Base-by-base conservation (phyloP, 2,329 filamentous ascomycete genomes). In the Lecanicillium sp. region DNA sequence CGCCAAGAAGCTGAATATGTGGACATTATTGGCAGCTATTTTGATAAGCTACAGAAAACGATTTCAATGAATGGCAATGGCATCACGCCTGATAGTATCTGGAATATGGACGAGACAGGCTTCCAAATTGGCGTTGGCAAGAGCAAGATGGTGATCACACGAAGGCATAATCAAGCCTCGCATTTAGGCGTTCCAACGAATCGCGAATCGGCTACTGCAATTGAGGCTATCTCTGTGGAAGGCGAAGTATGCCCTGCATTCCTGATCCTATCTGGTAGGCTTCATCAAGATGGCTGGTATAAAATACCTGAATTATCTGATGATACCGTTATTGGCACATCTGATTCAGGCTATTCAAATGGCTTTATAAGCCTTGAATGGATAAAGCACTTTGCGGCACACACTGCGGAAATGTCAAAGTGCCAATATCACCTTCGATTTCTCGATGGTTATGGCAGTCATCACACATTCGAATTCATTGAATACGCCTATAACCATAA, bases 71-170 rank as follows among this genome's bases (percentile, higher is more conserved):
- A n/a, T 16, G 22, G 35, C 5, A 13, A 41, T 11, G 41, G 38
- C 13, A 45, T 45, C 14, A 14, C 22, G 9, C 29, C 28, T 3
- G 35, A 41, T 7, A 31, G 31, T 33, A 45, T 42, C 4, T 45
- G 33, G 43, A 43, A 45, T 39, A 43, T 43, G 35, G 43, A 43
- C 35, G 37, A 43, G 19, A 43, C 40, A 6, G 40, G 43, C 30
- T 43, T 45, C 31, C 35, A 25, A 18, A 43, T 45, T 38, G 33
- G 41, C 14, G 34, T 40, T 5, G 35, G 33, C 2, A 41, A 43
- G n/a, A 25, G 37, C 17, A 13, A 37, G 17, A 14, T 36, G 33
- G 22, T 43, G 16, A 17, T 45, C 5, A 43, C 32, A 19, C 38
- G 32, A 22, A 17, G 35, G 9, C 6, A 8, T 4, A 29, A 41